phyloP scores from a whole-genome alignment of 345 rosid genomes.

The Nasturtium officinale region DNA sequence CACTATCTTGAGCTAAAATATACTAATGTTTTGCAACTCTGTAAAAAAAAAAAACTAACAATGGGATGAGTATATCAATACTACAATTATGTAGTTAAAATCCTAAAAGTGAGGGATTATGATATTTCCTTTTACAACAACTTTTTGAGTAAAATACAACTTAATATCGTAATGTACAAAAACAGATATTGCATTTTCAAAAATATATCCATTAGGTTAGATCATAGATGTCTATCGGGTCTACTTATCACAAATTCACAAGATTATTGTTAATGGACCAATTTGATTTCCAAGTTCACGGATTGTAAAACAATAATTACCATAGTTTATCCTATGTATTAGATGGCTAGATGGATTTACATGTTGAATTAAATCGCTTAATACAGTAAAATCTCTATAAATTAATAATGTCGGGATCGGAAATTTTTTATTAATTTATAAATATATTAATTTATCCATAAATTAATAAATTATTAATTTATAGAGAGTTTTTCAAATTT shows the following conservation, averaged over 20 bases:
- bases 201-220: background rate
- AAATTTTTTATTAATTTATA: no score
- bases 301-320: background rate
- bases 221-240: background rate
- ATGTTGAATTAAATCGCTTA: background rate
- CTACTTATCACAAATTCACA: background rate
- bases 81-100: background rate
- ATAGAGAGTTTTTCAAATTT: no score
- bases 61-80: background rate
- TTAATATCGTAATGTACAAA: background rate
- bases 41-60: background rate
- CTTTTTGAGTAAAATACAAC: background rate
- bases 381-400: no score
- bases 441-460: no score
- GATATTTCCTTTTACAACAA: background rate
- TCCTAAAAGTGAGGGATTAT: background rate
- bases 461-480: no score
- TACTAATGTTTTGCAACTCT: background rate
- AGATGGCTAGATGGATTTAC: background rate
- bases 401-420: no score
- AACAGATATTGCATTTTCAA: background rate
- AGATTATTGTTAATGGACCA: background rate
- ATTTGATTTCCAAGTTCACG: background rate
- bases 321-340: background rate
- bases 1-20: background rate